phyloP scores from a whole-genome alignment of 108 stramenopile genomes.

The Fragilaria crotonensis region DNA sequence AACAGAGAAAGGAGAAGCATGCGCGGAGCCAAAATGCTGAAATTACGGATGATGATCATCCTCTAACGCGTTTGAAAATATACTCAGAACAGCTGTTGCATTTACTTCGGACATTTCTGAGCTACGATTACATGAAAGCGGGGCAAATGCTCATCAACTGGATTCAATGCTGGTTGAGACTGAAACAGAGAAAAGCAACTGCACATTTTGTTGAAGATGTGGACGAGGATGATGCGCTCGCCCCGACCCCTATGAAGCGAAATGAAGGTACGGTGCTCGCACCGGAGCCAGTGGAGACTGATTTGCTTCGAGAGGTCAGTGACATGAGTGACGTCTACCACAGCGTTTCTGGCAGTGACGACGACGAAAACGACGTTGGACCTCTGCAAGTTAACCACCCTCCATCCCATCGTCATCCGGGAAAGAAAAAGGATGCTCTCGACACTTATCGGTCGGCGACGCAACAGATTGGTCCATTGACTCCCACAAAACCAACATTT shows the following conservation, averaged over 20 bases:
- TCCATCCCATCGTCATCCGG: background rate
- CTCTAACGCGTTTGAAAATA: slow-evolving; percentile 20
- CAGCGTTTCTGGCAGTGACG: background rate
- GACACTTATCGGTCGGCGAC: background rate
- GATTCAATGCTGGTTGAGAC: slow-evolving; percentile 23
- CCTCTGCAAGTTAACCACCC: background rate
- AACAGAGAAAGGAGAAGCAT: background rate
- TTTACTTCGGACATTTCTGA: slow-evolving; percentile 24
- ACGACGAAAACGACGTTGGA: background rate
- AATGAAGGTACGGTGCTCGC: background rate
- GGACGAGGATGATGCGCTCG: slow-evolving; percentile 13
- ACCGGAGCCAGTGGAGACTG: slow-evolving; percentile 3
- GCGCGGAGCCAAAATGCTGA: background rate
- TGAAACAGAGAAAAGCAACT: slow-evolving; percentile 1
- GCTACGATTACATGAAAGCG: slow-evolving; percentile 32
- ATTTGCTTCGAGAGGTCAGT: slow-evolving; percentile 18
- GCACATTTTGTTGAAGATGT: background rate
- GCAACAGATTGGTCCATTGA: background rate
- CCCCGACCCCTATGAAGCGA: background rate
- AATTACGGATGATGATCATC: slow-evolving; percentile 25
- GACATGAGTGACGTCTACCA: slow-evolving; percentile 5
- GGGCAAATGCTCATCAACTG: slow-evolving; percentile 34
- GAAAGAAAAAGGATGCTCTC: background rate
- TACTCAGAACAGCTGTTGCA: slow-evolving; percentile 27
- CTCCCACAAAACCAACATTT: background rate